Evolutionary conservation across 2,329 filamentous ascomycete genomes (phyloP), one percentile per base, ranked within the genome.

Genomic region (Fusarium algeriense): DNA sequence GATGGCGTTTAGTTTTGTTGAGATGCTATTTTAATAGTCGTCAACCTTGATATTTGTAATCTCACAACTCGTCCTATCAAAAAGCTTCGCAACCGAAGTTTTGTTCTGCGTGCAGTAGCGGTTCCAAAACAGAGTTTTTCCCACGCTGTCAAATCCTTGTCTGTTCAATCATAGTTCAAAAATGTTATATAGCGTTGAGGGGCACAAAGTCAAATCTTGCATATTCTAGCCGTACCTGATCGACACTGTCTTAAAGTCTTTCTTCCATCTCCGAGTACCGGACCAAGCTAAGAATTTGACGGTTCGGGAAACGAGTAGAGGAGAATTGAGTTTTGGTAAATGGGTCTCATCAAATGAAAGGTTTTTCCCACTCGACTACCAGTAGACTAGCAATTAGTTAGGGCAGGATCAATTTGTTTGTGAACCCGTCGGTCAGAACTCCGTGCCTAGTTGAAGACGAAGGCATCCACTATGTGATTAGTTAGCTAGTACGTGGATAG

Each of bases 151-250:
- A 57, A 20, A 54, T 54, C 52, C 49, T 59, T 57, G 52, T 45
- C n/a, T 30, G n/a, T 26, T 67, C 60, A 55, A 69, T 66, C 26
- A 70, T 38, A 37, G 49, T 30, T 48, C 28, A 34, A 46, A 23
- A 37, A 49, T 44, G 28, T 48, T 63, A 14, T 10, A 40, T 54
- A 44, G 64, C 57, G 41, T 52, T 28, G 30, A 30, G 12, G 7
- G 20, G 13, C 35, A 52, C 20, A 67, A 66, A 67, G 52, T 38
- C 62, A 67, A 65, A 53, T 67, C 37, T 41, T 48, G 61, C 44
- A 56, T 69, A 57, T 55, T 53, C 19, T 41, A 45, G 38, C 54
- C 57, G 68, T 71, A 43, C 69, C 69, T 71, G 68, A 69, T 71
- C 64, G 52, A 44, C 69, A 60, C 46, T 45, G 35, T 53, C 48